A percentile compares a stretch with the other conserved stretches of the same genome.
Evolutionary conservation across 176 grass and related monocot genomes (phyloP).

Genomic region (Microstegium vimineum): DNA sequence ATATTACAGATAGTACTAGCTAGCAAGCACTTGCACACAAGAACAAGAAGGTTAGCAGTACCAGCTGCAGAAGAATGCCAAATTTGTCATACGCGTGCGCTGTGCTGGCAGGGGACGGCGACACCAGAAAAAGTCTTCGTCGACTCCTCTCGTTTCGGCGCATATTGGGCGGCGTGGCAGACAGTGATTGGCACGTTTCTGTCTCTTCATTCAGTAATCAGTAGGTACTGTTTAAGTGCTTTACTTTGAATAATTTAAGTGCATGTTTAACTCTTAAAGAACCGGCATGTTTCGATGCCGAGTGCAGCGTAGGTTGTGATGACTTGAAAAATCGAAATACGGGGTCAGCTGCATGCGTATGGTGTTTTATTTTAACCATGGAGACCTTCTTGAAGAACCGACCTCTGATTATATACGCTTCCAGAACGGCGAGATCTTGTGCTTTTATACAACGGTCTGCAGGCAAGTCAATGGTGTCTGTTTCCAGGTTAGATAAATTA

Average conservation of each 20-base stretch:
- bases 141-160: conserved; percentile 31
- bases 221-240: no score
- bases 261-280: not conserved
- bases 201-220: not conserved
- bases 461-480: no score
- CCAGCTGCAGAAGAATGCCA: conserved; percentile 21
- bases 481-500: no score
- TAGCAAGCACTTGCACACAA: not conserved
- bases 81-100: conserved; percentile 15
- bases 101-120: not conserved
- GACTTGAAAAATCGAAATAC: no score
- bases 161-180: conserved; percentile 21
- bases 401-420: no score
- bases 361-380: no score
- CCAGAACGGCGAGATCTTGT: no score
- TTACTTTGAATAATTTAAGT: not conserved
- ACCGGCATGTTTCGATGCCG: not conserved
- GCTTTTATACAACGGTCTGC: no score
- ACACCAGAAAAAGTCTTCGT: conserved; percentile 8
- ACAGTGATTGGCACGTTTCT: conserved; percentile 32
- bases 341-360: no score
- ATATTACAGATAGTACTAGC: not conserved
- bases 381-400: no score
- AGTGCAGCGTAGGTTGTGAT: not conserved
- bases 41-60: not conserved